These are phyloP conservation scores for Coemansia sp. DNA, from an alignment of 192 early-diverging fungal genomes.

Conservation along the genomic window DNA sequence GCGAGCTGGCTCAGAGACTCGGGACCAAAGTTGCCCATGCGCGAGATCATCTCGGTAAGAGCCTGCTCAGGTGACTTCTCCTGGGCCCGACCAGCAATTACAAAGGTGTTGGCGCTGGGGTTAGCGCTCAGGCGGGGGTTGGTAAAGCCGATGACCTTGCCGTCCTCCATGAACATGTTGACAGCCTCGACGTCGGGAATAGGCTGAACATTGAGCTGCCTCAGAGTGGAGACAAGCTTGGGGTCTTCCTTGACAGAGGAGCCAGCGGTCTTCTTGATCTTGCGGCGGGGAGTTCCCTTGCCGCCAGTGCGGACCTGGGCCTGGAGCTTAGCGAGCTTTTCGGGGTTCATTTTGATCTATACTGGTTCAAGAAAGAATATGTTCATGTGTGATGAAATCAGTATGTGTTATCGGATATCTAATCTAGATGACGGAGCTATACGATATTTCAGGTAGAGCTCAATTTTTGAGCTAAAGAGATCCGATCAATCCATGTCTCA, in stretches of 20 bases:
- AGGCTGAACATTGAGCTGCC: slow-evolving; percentile 87
- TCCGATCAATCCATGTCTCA: too few relatives aligned
- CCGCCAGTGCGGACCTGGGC: slow-evolving; percentile 82
- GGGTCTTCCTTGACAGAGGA: slow-evolving; percentile 79
- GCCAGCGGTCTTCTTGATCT: slow-evolving; percentile 65
- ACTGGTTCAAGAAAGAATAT: neutral
- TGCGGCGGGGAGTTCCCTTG: slow-evolving; percentile 94
- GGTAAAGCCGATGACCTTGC: slow-evolving; percentile 89
- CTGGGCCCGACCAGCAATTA: slow-evolving; percentile 80
- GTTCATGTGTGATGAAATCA: neutral
- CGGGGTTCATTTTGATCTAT: slow-evolving; percentile 65
- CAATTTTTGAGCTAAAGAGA: too few relatives aligned
- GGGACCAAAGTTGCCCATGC: slow-evolving; percentile 70
- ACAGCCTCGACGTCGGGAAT: slow-evolving; percentile 90
- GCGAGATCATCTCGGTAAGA: slow-evolving; percentile 43
- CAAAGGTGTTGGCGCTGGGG: slow-evolving; percentile 88
- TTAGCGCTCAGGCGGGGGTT: slow-evolving; percentile 81
- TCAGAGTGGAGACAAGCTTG: slow-evolving; percentile 86
- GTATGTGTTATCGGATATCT: neutral
- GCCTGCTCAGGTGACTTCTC: slow-evolving; percentile 51
- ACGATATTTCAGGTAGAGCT: too few relatives aligned
- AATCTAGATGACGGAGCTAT: too few relatives aligned
- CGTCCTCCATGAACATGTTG: slow-evolving; percentile 97
- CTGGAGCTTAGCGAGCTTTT: slow-evolving; percentile 95
- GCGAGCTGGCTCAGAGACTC: slow-evolving; percentile 86